These are phyloP conservation scores for Kwoniella newhampshirensis DNA, from an alignment of 768 basidiomycete species.

Conservation along the genomic window DNA sequence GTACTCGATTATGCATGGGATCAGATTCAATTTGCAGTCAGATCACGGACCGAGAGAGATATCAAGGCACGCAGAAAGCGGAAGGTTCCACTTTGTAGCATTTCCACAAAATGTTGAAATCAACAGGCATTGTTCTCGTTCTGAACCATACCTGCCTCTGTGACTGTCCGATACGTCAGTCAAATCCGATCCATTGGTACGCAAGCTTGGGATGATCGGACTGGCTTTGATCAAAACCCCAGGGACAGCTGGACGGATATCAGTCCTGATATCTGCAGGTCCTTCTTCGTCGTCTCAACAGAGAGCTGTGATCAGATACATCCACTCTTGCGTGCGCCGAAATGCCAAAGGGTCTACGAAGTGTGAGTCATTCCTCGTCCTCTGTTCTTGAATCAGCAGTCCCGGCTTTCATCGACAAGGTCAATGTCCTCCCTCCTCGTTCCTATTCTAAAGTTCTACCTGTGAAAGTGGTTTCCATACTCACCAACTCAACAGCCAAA, in stretches of 20 bases:
- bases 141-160: not conserved
- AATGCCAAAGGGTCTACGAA: not conserved
- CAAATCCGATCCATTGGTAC: too few species aligned
- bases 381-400: constrained; percentile 1
- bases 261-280: too few species aligned
- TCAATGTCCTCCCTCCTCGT: not conserved
- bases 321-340: not conserved
- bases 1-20: too few species aligned
- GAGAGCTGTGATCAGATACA: not conserved
- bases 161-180: too few species aligned
- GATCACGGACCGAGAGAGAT: not conserved
- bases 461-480: not conserved
- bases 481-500: too few species aligned
- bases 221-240: too few species aligned
- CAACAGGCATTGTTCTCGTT: not conserved
- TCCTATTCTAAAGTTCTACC: not conserved
- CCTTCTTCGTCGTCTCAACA: not conserved
- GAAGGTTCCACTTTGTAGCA: too few species aligned
- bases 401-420: not conserved
- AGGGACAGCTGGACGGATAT: too few species aligned
- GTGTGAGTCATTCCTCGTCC: not conserved
- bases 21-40: not conserved
- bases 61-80: not conserved
- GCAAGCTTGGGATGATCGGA: too few species aligned
- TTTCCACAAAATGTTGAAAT: too few species aligned